These are phyloP conservation scores for Xylaria cubensis DNA, from an alignment of 495 filamentous ascomycete species.

Conservation along the genomic window DNA sequence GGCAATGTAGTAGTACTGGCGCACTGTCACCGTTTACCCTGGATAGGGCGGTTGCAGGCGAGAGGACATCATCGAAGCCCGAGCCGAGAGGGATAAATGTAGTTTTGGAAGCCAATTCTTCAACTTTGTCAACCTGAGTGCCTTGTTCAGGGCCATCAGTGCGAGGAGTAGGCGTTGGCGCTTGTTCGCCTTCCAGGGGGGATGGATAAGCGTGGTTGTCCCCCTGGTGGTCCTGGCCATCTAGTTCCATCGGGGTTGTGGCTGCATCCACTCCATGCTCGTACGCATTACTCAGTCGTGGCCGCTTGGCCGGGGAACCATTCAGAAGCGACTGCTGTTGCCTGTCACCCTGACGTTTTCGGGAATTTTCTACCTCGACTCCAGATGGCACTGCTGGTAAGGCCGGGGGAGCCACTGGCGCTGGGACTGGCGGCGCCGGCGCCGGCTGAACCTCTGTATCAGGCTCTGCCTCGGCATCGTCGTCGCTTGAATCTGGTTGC, in stretches of 20 bases:
- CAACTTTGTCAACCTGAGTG: conserved; percentile 73
- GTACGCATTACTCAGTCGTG: conserved; percentile 65
- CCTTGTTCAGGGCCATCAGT: conserved; percentile 72
- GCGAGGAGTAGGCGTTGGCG: conserved; percentile 59
- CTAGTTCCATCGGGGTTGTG: conserved; percentile 66
- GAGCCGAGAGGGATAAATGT: conserved; percentile 66
- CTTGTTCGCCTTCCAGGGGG: conserved; percentile 61
- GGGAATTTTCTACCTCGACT: conserved; percentile 54
- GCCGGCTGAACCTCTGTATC: conserved; percentile 31
- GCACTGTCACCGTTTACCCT: conserved; percentile 49
- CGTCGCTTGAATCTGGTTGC: conserved; percentile 41
- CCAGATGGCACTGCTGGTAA: conserved; percentile 29
- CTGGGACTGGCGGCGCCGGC: conserved; percentile 12
- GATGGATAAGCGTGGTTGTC: conserved; percentile 64
- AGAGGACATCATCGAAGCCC: conserved; percentile 51
- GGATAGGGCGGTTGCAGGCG: conserved; percentile 43
- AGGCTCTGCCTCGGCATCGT: conserved; percentile 46
- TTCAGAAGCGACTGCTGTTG: conserved; percentile 50
- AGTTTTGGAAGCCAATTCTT: conserved; percentile 68
- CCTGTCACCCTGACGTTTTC: conserved; percentile 58
- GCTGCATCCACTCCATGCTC: conserved; percentile 68
- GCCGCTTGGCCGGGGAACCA: conserved; percentile 60
- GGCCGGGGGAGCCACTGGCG: conserved; percentile 18
- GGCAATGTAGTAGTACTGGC: conserved; percentile 68
- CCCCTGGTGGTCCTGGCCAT: conserved; percentile 49